phyloP scores from a whole-genome alignment of 176 grass and related monocot genomes.

The Oryza longistaminata region DNA sequence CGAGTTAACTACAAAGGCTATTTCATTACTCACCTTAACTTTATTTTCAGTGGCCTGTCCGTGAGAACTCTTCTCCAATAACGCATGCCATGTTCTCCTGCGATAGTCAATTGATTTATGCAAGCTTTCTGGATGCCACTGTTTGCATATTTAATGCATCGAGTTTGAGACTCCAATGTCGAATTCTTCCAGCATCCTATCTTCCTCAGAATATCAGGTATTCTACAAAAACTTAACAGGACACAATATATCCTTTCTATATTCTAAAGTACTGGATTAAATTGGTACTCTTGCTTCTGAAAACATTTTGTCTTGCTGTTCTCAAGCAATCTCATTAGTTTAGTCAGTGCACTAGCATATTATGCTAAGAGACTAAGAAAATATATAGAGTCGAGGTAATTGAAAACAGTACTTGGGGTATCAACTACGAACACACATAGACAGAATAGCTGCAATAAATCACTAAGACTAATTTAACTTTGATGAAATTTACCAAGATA shows the following conservation, averaged over 20 bases:
- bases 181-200: constrained; percentile 86
- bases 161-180: constrained; percentile 80
- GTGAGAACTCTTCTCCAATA: constrained; percentile 86
- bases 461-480: background rate
- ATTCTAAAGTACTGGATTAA: background rate
- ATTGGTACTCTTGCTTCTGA: background rate
- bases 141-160: constrained; percentile 85
- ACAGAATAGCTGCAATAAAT: background rate
- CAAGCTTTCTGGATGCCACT: constrained; percentile 84
- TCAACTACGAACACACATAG: background rate
- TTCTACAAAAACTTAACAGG: background rate
- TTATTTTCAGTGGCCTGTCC: constrained; percentile 70
- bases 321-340: background rate
- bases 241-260: background rate
- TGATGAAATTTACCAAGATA: background rate
- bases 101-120: constrained; percentile 96
- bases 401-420: background rate
- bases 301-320: background rate
- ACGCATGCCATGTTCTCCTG: constrained; percentile 97
- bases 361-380: background rate
- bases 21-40: constrained; percentile 36
- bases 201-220: constrained; percentile 85
- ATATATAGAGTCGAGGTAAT: background rate
- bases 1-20: background rate
- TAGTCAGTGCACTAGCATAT: constrained; percentile 4